A percentile compares a stretch with the other conserved stretches of the same genome.
Conservation (phyloP, 2,329 filamentous ascomycete genomes). For the Malbranchea zuffiana region DNA sequence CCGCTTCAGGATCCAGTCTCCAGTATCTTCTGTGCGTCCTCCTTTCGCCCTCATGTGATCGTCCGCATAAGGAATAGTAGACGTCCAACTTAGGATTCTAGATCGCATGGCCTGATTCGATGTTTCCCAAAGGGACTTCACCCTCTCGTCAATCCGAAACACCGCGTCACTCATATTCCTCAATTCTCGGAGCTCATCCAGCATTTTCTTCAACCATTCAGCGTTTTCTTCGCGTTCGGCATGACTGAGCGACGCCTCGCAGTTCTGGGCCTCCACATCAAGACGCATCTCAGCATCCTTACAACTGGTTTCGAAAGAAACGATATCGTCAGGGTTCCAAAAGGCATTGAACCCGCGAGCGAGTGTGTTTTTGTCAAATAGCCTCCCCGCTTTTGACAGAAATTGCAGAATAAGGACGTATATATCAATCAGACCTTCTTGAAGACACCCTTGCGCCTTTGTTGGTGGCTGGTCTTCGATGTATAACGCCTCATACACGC, state of each 20-base stretch:
- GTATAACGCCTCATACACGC: conserved; percentile 9
- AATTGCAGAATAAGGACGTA: conserved; percentile 16
- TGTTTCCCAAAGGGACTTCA: conserved; percentile 4
- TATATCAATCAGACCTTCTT: conserved; percentile 12
- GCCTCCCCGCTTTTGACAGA: conserved; percentile 8
- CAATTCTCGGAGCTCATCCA: not conserved
- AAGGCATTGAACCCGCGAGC: not conserved
- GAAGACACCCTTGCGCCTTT: not conserved
- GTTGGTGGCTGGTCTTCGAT: not conserved
- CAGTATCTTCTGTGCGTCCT: conserved; percentile 13
- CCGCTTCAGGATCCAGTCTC: conserved; percentile 17
- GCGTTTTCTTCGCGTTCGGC: no score
- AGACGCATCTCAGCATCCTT: conserved; percentile 10
- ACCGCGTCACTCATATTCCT: conserved; percentile 1
- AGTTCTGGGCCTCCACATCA: conserved; percentile 11
- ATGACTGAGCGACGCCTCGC: not conserved
- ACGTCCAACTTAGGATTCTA: conserved; percentile 20
- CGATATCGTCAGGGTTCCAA: conserved; percentile 7
- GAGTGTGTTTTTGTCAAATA: conserved; percentile 1
- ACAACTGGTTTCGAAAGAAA: conserved; percentile 10
- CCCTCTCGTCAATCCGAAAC: not conserved
- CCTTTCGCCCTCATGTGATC: conserved; percentile 14
- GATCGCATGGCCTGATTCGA: conserved; percentile 9
- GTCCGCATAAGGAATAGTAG: conserved; percentile 14
- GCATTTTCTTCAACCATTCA: conserved; percentile 1